Conservation (phyloP, 441 rosid genomes). For the Adansonia madagascariensis region DNA sequence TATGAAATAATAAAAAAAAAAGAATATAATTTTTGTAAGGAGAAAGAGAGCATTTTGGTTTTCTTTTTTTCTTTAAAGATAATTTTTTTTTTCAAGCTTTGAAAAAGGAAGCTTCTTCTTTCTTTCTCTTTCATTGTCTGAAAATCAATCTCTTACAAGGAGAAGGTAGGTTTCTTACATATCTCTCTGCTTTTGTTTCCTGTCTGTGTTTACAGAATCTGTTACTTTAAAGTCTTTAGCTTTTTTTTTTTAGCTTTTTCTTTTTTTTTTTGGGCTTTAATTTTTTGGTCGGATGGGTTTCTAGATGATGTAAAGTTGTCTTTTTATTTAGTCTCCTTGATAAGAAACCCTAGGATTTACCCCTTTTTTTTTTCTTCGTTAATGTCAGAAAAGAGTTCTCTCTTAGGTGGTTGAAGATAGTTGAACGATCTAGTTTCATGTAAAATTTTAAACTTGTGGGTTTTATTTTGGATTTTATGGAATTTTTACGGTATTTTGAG, state of each 20-base stretch:
- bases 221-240: constrained; percentile 30
- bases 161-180: constrained; percentile 51
- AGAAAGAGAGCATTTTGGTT: constrained; percentile 26
- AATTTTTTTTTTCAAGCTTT: constrained; percentile 32
- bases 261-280: constrained; percentile 28
- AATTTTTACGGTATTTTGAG: constrained; percentile 30
- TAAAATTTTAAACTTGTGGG: neutral
- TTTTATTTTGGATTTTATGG: neutral
- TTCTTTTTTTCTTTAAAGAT: no score
- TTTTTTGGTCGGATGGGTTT: constrained; percentile 30
- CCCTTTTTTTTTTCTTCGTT: constrained; percentile 29
- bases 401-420: constrained; percentile 31
- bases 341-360: constrained; percentile 45
- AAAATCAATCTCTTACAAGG: constrained; percentile 43
- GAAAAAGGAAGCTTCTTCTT: constrained; percentile 40
- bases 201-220: constrained; percentile 41
- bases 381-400: constrained; percentile 10
- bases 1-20: neutral
- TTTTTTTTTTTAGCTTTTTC: constrained; percentile 22
- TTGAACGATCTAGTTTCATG: constrained; percentile 43
- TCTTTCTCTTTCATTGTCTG: constrained; percentile 29
- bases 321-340: constrained; percentile 40
- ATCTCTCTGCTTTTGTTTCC: constrained; percentile 34
- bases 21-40: constrained; percentile 24
- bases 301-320: constrained; percentile 47